A percentile compares a stretch with the other conserved stretches of the same genome.
phyloP scores from a whole-genome alignment of 148 eudicot species.

The Euryodendron excelsum region DNA sequence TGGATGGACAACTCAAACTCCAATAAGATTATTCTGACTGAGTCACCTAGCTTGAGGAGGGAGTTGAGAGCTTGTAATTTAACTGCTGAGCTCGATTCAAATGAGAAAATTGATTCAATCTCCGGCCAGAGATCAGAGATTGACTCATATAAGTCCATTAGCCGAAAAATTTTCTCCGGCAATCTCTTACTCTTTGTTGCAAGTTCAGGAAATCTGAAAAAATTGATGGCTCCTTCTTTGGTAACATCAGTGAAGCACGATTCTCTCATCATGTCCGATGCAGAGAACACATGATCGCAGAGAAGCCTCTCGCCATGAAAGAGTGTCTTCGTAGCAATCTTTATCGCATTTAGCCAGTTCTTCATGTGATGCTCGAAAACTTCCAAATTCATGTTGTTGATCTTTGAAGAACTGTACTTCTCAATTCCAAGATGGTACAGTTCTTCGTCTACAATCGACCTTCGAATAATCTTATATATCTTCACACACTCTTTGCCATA shows the following conservation, averaged over 20 bases:
- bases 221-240: constrained; percentile 22
- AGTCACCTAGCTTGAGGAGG: constrained; percentile 15
- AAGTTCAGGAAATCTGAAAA: constrained; percentile 31
- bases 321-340: constrained; percentile 18
- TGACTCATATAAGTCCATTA: constrained; percentile 26
- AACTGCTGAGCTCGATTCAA: constrained; percentile 18
- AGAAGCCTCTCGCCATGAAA: constrained; percentile 31
- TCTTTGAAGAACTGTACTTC: constrained; percentile 12
- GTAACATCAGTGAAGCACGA: constrained; percentile 18
- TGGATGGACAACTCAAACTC: constrained; percentile 31
- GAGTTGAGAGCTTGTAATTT: constrained; percentile 32
- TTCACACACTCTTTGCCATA: constrained; percentile 29
- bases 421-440: constrained; percentile 26
- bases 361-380: constrained; percentile 16
- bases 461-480: constrained; percentile 25
- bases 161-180: constrained; percentile 22
- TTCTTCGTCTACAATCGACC: constrained; percentile 22
- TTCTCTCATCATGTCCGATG: constrained; percentile 18
- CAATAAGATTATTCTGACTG: constrained; percentile 10
- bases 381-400: constrained; percentile 19
- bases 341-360: constrained; percentile 22
- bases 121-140: constrained; percentile 30
- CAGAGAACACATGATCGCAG: constrained; percentile 28
- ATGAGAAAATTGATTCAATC: constrained; percentile 38
- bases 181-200: constrained; percentile 21